Base-by-base conservation (phyloP, 495 filamentous ascomycete genomes). In the Parmelia sp. region DNA sequence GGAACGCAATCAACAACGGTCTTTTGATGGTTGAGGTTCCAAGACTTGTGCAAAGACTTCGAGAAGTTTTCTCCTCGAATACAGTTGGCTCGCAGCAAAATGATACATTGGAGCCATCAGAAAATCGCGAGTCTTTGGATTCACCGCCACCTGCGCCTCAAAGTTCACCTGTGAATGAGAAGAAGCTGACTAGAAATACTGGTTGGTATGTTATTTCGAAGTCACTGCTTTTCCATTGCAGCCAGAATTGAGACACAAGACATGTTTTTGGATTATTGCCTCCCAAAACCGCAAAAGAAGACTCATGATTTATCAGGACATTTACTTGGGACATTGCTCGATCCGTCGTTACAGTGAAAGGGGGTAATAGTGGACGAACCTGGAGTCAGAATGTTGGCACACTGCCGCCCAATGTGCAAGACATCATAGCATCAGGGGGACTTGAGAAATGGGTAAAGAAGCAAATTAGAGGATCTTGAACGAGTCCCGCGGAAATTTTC, bases 1-100 rank as follows among this genome's bases (percentile, higher is more conserved):
- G 92, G 10, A 96, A 96, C 76, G 88, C 86, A 69, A 93, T 97
- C 78, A 96, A 96, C 75, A 97, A 96, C 66, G 92, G 89, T 0
- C 77, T 97, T 19, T 85, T 96, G 83, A 85, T 88, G 0, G 77
- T 96, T 11, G 91, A 96, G 73, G 81, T 94, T 1, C 92, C 93
- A 0, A 78, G 80, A 12, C 79, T 96, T 1, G 79, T 95, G 7
- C 68, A 82, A 66, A 77, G 90, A 31, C 77, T 96, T 14, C 78
- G 92, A 11, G 85, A 87, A 64, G 78, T 77, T 0, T 69, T 71
- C 23, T 65, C 47, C 21, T 29, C 37, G 61, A 4, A 23, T 31
- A 12, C 36, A 57, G 17, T 57, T 64, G 25, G 65, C 69, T 33
- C 68, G 35, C 71, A 73, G 40, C 62, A 64, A 11, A 65, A 70